phyloP scores from a whole-genome alignment of 768 basidiomycete species.

The Tulasnella sp. region DNA sequence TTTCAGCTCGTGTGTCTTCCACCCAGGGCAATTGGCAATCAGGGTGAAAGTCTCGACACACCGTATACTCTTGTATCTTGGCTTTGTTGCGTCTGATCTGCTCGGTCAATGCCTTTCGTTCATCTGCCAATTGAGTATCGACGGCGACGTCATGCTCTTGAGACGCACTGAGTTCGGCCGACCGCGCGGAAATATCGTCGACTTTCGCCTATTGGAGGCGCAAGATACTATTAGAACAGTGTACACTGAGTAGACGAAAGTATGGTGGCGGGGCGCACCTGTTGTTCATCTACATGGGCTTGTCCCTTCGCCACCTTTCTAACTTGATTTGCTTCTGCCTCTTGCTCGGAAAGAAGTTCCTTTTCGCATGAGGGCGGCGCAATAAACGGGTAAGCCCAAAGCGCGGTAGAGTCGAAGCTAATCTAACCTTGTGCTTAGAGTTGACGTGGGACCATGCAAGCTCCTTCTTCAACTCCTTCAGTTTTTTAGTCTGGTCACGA shows the following conservation, averaged over 20 bases:
- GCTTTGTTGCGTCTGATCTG: constrained; percentile 3
- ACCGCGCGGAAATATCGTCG: background rate
- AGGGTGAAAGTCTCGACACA: too few species aligned
- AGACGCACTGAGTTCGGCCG: background rate
- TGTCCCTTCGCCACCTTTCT: constrained; percentile 34
- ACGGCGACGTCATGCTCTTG: background rate
- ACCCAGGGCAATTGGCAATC: too few species aligned
- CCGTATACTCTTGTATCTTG: constrained; percentile 8
- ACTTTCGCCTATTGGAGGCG: background rate
- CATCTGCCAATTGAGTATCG: background rate
- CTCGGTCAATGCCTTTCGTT: background rate
- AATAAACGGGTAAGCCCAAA: constrained; percentile 25
- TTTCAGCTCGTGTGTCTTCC: too few species aligned
- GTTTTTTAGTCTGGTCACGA: constrained; percentile 54
- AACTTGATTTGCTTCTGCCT: constrained; percentile 36
- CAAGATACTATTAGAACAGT: background rate
- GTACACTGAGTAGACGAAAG: background rate
- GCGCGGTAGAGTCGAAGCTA: constrained; percentile 29
- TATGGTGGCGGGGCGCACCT: constrained; percentile 27
- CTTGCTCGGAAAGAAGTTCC: constrained; percentile 29
- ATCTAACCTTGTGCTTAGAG: constrained; percentile 47
- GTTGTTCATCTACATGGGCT: constrained; percentile 30
- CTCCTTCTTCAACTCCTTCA: constrained; percentile 64
- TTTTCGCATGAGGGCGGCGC: constrained; percentile 34
- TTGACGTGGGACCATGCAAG: constrained; percentile 81